These are phyloP conservation scores for Bipolaris bicolor DNA, from an alignment of 2,329 filamentous ascomycete species.

Conservation along the genomic window DNA sequence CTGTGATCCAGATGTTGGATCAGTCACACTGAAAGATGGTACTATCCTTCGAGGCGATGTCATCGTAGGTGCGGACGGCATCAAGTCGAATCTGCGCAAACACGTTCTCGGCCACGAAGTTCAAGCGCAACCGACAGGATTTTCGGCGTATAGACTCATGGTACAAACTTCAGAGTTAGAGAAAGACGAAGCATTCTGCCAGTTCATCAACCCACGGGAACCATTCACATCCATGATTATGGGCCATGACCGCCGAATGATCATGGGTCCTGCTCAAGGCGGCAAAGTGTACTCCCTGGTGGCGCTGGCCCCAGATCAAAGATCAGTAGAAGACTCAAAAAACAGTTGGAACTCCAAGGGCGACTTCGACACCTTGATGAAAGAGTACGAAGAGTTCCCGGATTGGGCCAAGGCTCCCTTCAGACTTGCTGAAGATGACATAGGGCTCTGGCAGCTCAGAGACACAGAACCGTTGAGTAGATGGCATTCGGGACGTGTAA, in stretches of 20 bases:
- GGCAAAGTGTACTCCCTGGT: constrained; percentile 53
- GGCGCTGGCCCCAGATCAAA: constrained; percentile 53
- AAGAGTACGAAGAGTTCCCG: constrained; percentile 52
- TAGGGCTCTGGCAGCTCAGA: constrained; percentile 55
- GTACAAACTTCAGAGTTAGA: constrained; percentile 23
- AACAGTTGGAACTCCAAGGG: constrained; percentile 50
- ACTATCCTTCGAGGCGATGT: constrained; percentile 54
- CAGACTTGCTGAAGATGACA: constrained; percentile 31
- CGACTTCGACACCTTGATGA: constrained; percentile 45
- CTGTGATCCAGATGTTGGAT: constrained; percentile 50
- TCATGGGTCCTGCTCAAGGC: constrained; percentile 53
- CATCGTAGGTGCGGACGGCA: constrained; percentile 61
- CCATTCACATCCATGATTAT: constrained; percentile 56
- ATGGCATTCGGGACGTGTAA: constrained; percentile 56
- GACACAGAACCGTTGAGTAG: constrained; percentile 52
- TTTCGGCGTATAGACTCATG: constrained; percentile 51
- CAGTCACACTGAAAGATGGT: constrained; percentile 55
- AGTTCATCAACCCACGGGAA: constrained; percentile 47
- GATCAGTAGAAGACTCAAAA: constrained; percentile 48
- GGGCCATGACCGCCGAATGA: constrained; percentile 53
- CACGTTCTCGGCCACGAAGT: constrained; percentile 27
- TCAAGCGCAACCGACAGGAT: constrained; percentile 42
- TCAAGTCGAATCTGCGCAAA: constrained; percentile 44
- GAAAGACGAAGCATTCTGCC: constrained; percentile 27
- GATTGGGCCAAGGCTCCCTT: constrained; percentile 49